These are phyloP conservation scores for Zea mays DNA, from an alignment of 176 grass and related monocot genomes.

Conservation along the genomic window DNA sequence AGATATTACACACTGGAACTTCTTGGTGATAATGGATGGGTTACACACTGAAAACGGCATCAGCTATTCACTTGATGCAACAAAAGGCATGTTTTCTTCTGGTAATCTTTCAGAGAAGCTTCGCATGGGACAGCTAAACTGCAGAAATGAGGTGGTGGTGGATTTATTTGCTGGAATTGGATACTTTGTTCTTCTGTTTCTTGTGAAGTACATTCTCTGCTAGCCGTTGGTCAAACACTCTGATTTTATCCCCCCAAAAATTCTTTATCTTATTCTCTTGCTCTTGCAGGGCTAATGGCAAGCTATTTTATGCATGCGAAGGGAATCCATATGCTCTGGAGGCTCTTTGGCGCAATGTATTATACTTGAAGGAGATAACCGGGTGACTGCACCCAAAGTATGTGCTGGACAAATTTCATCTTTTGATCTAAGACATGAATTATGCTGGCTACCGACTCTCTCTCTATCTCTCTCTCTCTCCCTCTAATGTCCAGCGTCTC, in stretches of 20 bases:
- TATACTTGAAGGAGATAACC: slow-evolving; percentile 95
- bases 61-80: slow-evolving; percentile 83
- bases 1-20: slow-evolving; percentile 89
- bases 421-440: slow-evolving; percentile 17
- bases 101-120: slow-evolving; percentile 94
- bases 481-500: background rate
- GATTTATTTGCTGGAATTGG: slow-evolving; percentile 97
- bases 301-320: slow-evolving; percentile 94
- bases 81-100: slow-evolving; percentile 97
- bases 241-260: background rate
- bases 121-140: slow-evolving; percentile 75
- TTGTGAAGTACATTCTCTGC: slow-evolving; percentile 74
- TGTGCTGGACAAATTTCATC: slow-evolving; percentile 18
- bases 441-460: background rate
- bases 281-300: slow-evolving; percentile 71
- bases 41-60: slow-evolving; percentile 88
- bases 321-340: slow-evolving; percentile 86
- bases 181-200: slow-evolving; percentile 93
- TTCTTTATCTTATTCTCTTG: background rate
- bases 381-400: slow-evolving; percentile 81
- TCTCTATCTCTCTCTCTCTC: too few relatives aligned
- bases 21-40: slow-evolving; percentile 79
- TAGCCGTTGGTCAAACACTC: background rate
- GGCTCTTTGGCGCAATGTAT: slow-evolving; percentile 80
- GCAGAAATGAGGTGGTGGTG: slow-evolving; percentile 75